Evolutionary conservation across 1,284 basidiomycete genomes (phyloP), one percentile per base, ranked within the genome.

Genomic region (Pyrrhoderma lamaoense): DNA sequence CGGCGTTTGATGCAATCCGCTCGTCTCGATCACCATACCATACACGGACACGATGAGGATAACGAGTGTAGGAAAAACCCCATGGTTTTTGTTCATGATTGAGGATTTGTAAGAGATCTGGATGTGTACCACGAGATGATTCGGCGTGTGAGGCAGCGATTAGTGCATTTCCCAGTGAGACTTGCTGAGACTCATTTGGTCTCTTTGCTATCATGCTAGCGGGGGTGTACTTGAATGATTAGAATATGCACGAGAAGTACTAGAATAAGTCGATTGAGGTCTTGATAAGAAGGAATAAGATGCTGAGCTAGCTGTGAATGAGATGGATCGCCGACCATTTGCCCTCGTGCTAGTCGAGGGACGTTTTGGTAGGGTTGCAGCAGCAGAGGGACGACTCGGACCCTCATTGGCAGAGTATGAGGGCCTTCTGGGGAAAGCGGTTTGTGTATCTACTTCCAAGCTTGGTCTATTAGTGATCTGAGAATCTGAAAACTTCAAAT

Each of bases 11-110:
- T 22, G 85, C 85, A 55, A 99, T 95, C 66, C 87, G 85, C 66
- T 98, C 94, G 65, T 98, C 95, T 59, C 77, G 79, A 59, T 91
- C 87, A 2, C 95, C 95, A 58, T 93, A 93, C 93, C 93, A 98
- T 36, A 98, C 83, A 40, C 80, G 81, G 45, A 92, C 85, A n/a
- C 71, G 73, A 59, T 89, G 83, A 8, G 80, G 78, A 55, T 96
- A 86, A 21, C 90, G 79, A 9, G 75, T 64, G 60, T 89, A 89
- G 23, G 84, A 85, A 65, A 89, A 90, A 2, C 88, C 88, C 88
- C 89, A 91, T 0, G 89, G 82, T 58, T 80, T 80, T 51, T 82
- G 81, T 57, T 89, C 87, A 56, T 90, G 87, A 58, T 93, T 91
- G 34, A 97, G 75, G 62, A 98, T 93, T 60, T 90, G 84, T 53